Evolutionary conservation across 192 early-diverging fungal genomes (phyloP).

Genomic region (Coemansia sp.): DNA sequence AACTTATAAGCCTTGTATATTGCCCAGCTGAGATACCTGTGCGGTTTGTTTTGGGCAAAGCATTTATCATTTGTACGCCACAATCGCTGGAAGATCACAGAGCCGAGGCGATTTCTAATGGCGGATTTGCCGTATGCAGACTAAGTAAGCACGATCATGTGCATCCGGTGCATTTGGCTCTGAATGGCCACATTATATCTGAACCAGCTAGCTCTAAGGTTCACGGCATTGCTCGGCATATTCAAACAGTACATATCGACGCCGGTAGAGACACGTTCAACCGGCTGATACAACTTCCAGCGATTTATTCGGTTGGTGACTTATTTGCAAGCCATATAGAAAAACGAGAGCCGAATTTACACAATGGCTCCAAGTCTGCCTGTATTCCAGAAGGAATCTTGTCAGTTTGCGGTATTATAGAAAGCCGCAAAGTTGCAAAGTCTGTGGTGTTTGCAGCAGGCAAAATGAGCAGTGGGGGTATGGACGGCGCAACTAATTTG

Average conservation of each 20-base stretch:
- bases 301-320: constrained; percentile 3
- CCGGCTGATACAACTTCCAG: neutral
- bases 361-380: neutral
- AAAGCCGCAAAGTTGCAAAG: constrained; percentile 8
- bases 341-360: neutral
- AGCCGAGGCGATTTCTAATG: neutral
- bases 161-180: constrained; percentile 13
- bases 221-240: neutral
- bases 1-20: constrained; percentile 7
- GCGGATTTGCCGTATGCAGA: neutral
- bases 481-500: neutral
- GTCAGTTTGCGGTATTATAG: constrained; percentile 12
- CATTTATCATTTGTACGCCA: constrained; percentile 24
- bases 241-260: constrained; percentile 12
- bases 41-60: constrained; percentile 13
- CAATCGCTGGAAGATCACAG: neutral
- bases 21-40: constrained; percentile 10
- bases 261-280: neutral
- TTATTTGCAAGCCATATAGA: neutral
- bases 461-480: neutral
- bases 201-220: too few relatives aligned
- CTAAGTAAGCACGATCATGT: constrained; percentile 18
- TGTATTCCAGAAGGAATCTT: constrained; percentile 5
- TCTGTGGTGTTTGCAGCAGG: neutral
- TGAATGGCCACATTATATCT: too few relatives aligned